Conservation (phyloP, 495 filamentous ascomycete species). For the Penicillium macrosclerotiorum region DNA sequence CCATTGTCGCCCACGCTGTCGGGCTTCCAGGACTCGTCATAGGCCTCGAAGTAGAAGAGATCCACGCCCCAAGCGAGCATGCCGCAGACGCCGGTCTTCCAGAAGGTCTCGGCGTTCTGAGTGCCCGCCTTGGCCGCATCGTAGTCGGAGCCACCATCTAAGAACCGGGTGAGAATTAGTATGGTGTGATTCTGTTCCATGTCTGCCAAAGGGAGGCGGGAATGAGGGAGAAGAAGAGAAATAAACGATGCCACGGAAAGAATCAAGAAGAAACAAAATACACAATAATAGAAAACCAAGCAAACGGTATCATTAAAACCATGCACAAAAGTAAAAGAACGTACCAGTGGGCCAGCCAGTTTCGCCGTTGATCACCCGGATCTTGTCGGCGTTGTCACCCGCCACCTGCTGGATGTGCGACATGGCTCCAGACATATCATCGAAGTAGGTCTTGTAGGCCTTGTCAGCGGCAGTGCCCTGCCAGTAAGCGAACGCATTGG, state of each 20-base stretch:
- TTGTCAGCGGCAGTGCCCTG: constrained; percentile 63
- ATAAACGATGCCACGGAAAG: not conserved
- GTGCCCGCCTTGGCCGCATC: constrained; percentile 61
- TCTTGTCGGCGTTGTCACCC: constrained; percentile 47
- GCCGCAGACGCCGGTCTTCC: constrained; percentile 64
- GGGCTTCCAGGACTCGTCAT: constrained; percentile 81
- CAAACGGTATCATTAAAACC: not conserved
- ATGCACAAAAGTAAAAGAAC: no score
- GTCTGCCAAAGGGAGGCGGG: no score
- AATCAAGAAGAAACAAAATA: not conserved
- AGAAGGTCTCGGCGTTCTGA: constrained; percentile 60
- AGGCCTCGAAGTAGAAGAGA: constrained; percentile 83
- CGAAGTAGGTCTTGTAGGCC: constrained; percentile 67
- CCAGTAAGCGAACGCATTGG: constrained; percentile 87
- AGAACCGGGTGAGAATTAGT: no score
- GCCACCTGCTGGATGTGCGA: constrained; percentile 63
- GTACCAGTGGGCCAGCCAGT: constrained; percentile 66
- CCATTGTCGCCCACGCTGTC: constrained; percentile 66
- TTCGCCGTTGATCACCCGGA: constrained; percentile 75
- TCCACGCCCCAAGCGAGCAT: constrained; percentile 71
- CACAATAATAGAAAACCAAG: not conserved
- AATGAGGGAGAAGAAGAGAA: no score
- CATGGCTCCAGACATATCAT: constrained; percentile 71
- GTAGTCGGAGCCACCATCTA: constrained; percentile 61
- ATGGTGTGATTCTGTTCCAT: no score